Conservation (phyloP, 1,284 basidiomycete species). For the Austropuccinia psidii region DNA sequence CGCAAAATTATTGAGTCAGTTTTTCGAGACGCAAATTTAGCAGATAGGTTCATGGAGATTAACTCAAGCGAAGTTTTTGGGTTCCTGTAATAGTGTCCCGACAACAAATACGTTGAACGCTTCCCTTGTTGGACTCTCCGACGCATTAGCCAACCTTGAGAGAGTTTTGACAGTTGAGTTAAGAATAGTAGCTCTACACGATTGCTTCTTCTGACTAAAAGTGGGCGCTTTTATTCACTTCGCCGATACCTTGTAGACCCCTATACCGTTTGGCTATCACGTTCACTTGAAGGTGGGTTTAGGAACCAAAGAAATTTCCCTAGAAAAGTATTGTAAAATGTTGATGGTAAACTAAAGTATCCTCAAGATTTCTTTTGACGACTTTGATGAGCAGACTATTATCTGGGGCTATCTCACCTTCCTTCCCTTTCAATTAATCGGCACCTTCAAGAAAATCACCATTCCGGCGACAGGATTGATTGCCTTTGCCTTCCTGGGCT, state of each 20-base stretch:
- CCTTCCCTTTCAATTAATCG: constrained; percentile 22
- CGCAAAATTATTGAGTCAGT: constrained; percentile 17
- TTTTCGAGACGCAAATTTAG: not conserved
- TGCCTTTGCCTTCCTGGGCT: constrained; percentile 22
- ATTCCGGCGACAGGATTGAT: constrained; percentile 23
- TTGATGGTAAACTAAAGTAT: no score
- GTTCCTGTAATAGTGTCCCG: constrained; percentile 8
- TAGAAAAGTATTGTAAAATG: no score
- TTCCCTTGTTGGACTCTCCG: constrained; percentile 9
- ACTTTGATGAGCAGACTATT: no score
- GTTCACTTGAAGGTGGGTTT: constrained; percentile 31
- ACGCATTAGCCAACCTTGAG: constrained; percentile 16
- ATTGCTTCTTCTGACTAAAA: not conserved
- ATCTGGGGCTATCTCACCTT: constrained; percentile 33
- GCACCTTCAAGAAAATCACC: constrained; percentile 21
- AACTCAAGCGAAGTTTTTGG: not conserved
- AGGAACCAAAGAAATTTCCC: no score
- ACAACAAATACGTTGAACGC: not conserved
- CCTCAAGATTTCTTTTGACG: no score
- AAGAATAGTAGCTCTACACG: not conserved
- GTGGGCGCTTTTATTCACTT: not conserved
- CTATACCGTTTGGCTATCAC: constrained; percentile 27
- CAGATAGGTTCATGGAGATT: not conserved
- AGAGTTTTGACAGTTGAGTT: constrained; percentile 21
- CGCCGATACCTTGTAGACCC: not conserved